Base-by-base conservation (phyloP, 2,329 filamentous ascomycete species). In the Fusarium sublunatum region DNA sequence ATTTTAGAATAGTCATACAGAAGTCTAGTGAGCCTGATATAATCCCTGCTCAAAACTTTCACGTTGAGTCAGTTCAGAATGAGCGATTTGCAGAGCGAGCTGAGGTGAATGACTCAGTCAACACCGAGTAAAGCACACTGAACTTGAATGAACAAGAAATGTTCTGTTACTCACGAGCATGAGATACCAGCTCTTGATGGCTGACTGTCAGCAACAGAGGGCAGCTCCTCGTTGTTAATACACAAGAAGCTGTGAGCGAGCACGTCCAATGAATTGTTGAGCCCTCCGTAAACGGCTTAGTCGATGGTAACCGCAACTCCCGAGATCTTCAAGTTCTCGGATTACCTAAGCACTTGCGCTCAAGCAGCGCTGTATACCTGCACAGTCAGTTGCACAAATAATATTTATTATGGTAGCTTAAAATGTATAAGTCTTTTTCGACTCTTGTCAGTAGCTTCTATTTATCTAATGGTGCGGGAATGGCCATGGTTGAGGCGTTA, bases 61-160 rank as follows among this genome's bases (percentile, higher is more conserved):
- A 41, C 39, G 29, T 53, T 39, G 43, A 52, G 35, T 32, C 15
- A 25, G 38, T 19, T 15, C 43, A 39, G 45, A 49, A 50, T 70
- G 68, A 70, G 68, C 59, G 68, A 70, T 69, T 70, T 70, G 61
- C 41, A 42, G 53, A 43, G 19, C 19, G 19, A 40, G 42, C 12
- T 31, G 15, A 9, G 38, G 26, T 12, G 15, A 11, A 39, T n/a
- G 34, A 35, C 24, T 29, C 38, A 34, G 3, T 24, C 10, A 4
- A 6, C 11, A 13, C 28, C 6, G 25, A 24, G 26, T n/a, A 24
- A 19, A 36, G 7, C 9, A 12, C 24, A 35, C 10, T 15, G 15
- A 26, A 29, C 31, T 24, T 7, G 25, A 41, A 36, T 24, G 22
- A 28, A n/a, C 13, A 29, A 40, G 26, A 26, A 41, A 34, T 19